phyloP scores from a whole-genome alignment of 768 basidiomycete species.

The Termitomyces sp. region DNA sequence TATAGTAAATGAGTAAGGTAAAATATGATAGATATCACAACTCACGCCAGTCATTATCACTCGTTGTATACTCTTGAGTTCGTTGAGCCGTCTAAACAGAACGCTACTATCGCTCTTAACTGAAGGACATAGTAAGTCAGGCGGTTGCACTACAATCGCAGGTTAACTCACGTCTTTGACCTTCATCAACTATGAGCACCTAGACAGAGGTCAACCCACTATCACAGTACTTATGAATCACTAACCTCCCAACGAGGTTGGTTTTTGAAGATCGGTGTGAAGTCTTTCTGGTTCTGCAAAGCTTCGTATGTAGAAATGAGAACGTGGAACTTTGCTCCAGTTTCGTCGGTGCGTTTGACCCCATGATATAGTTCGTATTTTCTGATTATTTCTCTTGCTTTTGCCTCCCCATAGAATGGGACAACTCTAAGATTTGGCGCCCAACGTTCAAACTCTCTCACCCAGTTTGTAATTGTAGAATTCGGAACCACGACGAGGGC shows the following conservation, averaged over 20 bases:
- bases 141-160: constrained; percentile 9
- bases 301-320: constrained; percentile 92
- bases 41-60: constrained; percentile 87
- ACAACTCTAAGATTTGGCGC: constrained; percentile 74
- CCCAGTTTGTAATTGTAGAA: constrained; percentile 94
- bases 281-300: constrained; percentile 67
- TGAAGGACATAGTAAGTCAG: constrained; percentile 24
- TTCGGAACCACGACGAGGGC: constrained; percentile 93
- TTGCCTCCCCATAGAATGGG: constrained; percentile 81
- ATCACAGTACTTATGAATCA: constrained; percentile 1
- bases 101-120: constrained; percentile 82
- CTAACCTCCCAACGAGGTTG: constrained; percentile 85
- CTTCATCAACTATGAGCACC: constrained; percentile 90
- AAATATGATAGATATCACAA: constrained; percentile 1
- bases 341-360: constrained; percentile 33
- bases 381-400: constrained; percentile 76
- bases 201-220: constrained; percentile 13
- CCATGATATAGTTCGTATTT: constrained; percentile 77
- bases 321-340: constrained; percentile 76
- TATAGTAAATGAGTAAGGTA: constrained; percentile 23
- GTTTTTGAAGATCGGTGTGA: constrained; percentile 68
- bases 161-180: constrained; percentile 67
- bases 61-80: constrained; percentile 73
- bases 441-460: constrained; percentile 90
- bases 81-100: constrained; percentile 79